Base-by-base conservation (phyloP, 2,329 filamentous ascomycete species). In the Cadophora sp. region DNA sequence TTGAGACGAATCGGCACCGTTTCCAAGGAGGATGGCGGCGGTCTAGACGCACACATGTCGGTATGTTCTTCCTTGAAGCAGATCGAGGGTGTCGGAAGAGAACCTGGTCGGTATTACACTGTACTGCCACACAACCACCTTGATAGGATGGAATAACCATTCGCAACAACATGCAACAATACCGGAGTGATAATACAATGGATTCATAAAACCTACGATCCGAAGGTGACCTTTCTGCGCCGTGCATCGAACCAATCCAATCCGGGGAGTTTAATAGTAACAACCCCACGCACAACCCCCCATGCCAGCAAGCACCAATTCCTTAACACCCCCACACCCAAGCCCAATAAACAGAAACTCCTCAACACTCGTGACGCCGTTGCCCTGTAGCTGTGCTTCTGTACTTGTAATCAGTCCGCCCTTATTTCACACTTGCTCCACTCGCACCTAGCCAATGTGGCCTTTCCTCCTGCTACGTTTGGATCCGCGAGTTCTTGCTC, bases 71-170 rank as follows among this genome's bases (percentile, higher is more conserved):
- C 14, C 7, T 40, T 26, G 62, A 29, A 53, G 27, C 31, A 58
- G 29, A 37, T 63, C 61, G 48, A 40, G 22, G 19, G 19, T n/a
- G 48, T 64, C 66, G 70, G 55, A 68, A 58, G 46, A 37, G 67
- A 26, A n/a, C 71, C 72, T 71, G 61, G 71, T 71, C 64, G 37
- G 67, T 70, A 46, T 48, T 62, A 71, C 67, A 64, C 59, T 70
- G 71, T 73, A 73, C 66, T 73, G 71, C 70, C 72, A 73, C 72
- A 74, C 72, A 53, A 19, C 29, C 27, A 16, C n/a, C 27, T 16
- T 65, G 62, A 55, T 43, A 55, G 27, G 64, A 46, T 37, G 19
- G 19, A 31, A 40, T 19, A 62, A 26, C n/a, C n/a, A 61, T 19
- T 62, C 19, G 43, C 46, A 29, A 50, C 16, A 50, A 31, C 24